Conservation (phyloP, 2,329 filamentous ascomycete species). For the Clarireedia monteithiana region DNA sequence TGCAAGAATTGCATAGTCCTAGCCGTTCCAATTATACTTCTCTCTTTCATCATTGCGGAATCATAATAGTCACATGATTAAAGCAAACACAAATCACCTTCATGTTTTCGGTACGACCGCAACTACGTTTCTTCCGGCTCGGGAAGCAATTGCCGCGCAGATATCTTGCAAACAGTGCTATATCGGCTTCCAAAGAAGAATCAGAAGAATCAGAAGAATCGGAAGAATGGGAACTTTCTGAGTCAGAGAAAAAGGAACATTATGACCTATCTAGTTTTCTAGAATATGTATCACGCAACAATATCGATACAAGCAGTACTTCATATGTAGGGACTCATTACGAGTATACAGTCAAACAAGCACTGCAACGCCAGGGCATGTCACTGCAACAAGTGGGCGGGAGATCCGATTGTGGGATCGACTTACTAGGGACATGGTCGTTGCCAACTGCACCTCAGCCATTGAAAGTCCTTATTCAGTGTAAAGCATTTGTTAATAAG, state of each 20-base stretch:
- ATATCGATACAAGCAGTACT: conserved; percentile 47
- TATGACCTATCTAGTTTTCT: conserved; percentile 58
- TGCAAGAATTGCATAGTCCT: background rate
- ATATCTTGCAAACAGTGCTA: conserved; percentile 20
- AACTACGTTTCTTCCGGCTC: conserved; percentile 15
- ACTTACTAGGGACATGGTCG: conserved; percentile 64
- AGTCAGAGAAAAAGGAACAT: conserved; percentile 44
- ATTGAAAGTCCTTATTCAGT: conserved; percentile 52
- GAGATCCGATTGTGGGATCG: conserved; percentile 61
- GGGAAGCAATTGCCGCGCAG: conserved; percentile 15
- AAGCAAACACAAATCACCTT: conserved; percentile 5
- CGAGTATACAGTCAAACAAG: conserved; percentile 59
- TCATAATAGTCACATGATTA: conserved; percentile 7
- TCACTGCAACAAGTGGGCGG: conserved; percentile 57
- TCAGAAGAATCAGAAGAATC: conserved; percentile 22
- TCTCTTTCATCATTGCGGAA: background rate
- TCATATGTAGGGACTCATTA: conserved; percentile 68
- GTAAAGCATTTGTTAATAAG: conserved; percentile 53
- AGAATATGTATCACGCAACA: conserved; percentile 48
- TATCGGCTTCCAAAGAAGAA: background rate
- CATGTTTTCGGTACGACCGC: conserved; percentile 18
- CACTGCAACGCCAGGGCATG: conserved; percentile 56
- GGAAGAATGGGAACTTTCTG: conserved; percentile 36
- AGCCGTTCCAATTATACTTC: background rate
- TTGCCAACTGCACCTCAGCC: conserved; percentile 39